A percentile compares a stretch with the other conserved stretches of the same genome.
Evolutionary conservation across 768 basidiomycete genomes (phyloP).

Genomic region (Russula griseocarnosa): DNA sequence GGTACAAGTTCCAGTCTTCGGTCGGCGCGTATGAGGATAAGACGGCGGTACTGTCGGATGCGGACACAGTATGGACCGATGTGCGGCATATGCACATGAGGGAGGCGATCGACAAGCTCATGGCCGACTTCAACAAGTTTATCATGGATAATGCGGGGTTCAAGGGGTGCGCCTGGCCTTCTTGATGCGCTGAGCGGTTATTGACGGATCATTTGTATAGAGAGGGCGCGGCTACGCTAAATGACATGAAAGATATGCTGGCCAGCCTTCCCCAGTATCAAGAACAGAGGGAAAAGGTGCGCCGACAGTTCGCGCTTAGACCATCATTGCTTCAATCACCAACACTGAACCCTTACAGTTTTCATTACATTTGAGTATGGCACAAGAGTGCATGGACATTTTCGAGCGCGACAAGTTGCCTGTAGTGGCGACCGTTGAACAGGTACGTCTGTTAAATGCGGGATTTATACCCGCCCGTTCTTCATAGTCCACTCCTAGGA

Average conservation of each 20-base stretch:
- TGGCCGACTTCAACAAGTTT: conserved; percentile 94
- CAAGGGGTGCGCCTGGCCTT: conserved; percentile 58
- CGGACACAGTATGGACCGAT: conserved; percentile 86
- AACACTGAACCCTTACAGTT: conserved; percentile 49
- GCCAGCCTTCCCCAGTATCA: conserved; percentile 92
- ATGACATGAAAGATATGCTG: conserved; percentile 99
- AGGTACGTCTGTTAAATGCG: conserved; percentile 44
- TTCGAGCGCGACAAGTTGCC: conserved; percentile 88
- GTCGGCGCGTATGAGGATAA: conserved; percentile 85
- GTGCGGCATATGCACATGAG: conserved; percentile 98
- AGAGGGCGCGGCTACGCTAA: conserved; percentile 79
- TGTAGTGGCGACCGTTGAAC: conserved; percentile 82
- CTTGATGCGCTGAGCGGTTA: background rate
- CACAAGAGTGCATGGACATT: conserved; percentile 92
- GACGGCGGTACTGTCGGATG: conserved; percentile 77
- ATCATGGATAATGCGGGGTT: conserved; percentile 93
- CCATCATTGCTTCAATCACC: background rate
- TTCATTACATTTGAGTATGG: conserved; percentile 95
- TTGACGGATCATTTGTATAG: conserved; percentile 36
- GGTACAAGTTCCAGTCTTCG: conserved; percentile 92
- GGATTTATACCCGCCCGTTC: background rate
- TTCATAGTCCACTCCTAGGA: conserved; percentile 46
- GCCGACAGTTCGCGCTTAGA: conserved; percentile 7
- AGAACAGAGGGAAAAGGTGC: conserved; percentile 89
- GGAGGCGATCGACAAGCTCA: conserved; percentile 95